These are phyloP conservation scores for Polyporus tsugae DNA, from an alignment of 1,284 basidiomycete species.

Conservation along the genomic window DNA sequence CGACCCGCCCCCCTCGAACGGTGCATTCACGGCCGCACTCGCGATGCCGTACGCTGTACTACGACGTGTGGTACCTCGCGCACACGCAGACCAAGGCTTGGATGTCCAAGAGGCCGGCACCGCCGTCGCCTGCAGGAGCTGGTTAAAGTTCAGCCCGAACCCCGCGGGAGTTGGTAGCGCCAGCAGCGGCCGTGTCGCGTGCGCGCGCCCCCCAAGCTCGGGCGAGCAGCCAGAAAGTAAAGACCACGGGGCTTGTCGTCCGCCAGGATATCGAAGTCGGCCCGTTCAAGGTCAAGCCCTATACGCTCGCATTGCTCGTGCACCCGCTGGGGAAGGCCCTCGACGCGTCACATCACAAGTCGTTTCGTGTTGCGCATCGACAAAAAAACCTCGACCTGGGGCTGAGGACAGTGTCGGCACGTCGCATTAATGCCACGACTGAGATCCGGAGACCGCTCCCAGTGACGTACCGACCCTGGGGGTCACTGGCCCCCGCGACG, in stretches of 20 bases:
- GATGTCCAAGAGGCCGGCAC: too few relatives aligned
- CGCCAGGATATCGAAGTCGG: constrained; percentile 71
- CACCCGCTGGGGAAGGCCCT: constrained; percentile 59
- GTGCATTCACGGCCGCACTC: too few relatives aligned
- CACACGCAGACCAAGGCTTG: too few relatives aligned
- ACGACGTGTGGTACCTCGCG: too few relatives aligned
- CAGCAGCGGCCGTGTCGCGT: too few relatives aligned
- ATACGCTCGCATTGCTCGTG: constrained; percentile 83
- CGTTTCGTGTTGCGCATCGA: constrained; percentile 18
- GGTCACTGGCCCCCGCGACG: constrained; percentile 53
- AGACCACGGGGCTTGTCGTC: constrained; percentile 47
- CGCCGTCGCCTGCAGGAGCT: too few relatives aligned
- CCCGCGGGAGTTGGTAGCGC: too few relatives aligned
- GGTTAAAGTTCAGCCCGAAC: too few relatives aligned
- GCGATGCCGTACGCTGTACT: too few relatives aligned
- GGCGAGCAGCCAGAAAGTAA: too few relatives aligned
- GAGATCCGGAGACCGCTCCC: constrained; percentile 25
- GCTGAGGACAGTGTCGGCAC: constrained; percentile 38
- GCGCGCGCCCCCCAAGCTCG: too few relatives aligned
- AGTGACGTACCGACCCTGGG: constrained; percentile 49
- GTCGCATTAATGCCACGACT: constrained; percentile 51
- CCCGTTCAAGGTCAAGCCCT: constrained; percentile 79
- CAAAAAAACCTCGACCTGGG: constrained; percentile 32
- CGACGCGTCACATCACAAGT: constrained; percentile 23
- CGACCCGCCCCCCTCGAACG: too few relatives aligned